Percentiles rank a stretch among this genome's conserved stretches.
Evolutionary conservation across 495 filamentous ascomycete species (phyloP).

Genomic region (Penicillium egyptiacum): DNA sequence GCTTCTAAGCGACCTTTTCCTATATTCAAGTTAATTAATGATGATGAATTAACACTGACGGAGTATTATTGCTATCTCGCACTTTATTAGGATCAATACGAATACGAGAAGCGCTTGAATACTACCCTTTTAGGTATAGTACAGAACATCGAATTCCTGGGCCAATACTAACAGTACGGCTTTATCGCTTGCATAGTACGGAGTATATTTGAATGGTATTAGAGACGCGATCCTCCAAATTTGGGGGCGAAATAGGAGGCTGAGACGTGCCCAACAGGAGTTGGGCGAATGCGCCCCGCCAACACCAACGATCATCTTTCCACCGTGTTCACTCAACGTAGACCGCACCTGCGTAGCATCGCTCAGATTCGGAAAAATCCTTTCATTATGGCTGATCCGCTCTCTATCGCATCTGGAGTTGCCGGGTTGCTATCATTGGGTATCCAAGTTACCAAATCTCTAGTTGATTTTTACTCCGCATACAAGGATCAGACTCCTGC

Average conservation of each 20-base stretch:
- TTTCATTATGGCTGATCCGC: slow-evolving; percentile 28
- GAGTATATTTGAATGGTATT: too few species aligned
- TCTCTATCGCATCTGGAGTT: slow-evolving; percentile 31
- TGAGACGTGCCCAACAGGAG: background rate
- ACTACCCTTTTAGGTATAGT: background rate
- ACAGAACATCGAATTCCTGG: too few species aligned
- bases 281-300: background rate
- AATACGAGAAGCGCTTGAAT: background rate
- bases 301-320: background rate
- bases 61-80: background rate
- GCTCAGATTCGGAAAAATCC: background rate
- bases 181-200: too few species aligned
- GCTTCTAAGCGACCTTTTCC: background rate
- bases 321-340: background rate
- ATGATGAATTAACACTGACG: background rate
- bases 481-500: slow-evolving; percentile 25
- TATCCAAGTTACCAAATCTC: slow-evolving; percentile 28
- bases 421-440: slow-evolving; percentile 33
- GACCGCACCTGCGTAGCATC: background rate
- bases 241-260: background rate
- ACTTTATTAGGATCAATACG: background rate
- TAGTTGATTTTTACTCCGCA: slow-evolving; percentile 29
- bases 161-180: too few species aligned
- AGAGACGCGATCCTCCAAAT: background rate
- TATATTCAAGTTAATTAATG: background rate